A percentile compares a stretch with the other conserved stretches of the same genome.
Evolutionary conservation across 1,284 basidiomycete species (phyloP).

Genomic region (Anthracocystis walkeri): DNA sequence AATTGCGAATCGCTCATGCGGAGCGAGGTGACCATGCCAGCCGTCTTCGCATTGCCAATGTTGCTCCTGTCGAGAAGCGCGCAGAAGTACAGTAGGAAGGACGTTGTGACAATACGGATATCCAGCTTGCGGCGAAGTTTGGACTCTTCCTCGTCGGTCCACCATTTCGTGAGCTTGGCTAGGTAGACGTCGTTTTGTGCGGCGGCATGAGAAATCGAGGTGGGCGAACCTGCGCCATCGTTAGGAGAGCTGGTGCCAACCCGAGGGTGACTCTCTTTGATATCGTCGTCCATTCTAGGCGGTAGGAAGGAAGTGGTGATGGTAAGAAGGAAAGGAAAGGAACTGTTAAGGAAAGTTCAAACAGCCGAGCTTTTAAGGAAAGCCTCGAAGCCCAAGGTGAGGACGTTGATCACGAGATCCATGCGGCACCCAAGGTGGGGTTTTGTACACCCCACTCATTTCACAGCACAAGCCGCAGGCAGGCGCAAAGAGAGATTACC

Average conservation of each 20-base stretch:
- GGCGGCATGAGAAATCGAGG: background rate
- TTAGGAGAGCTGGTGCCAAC: background rate
- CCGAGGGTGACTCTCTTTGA: background rate
- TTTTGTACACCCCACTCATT: no score
- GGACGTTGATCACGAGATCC: no score
- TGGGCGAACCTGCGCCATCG: background rate
- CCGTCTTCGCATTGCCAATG: slow-evolving; percentile 61
- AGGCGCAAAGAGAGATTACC: no score
- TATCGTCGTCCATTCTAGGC: slow-evolving; percentile 5
- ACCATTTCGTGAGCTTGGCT: slow-evolving; percentile 49
- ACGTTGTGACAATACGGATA: slow-evolving; percentile 36
- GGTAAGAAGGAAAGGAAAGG: background rate
- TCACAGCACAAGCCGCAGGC: no score
- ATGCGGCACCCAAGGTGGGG: no score
- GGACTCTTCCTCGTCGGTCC: slow-evolving; percentile 55
- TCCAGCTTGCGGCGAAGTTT: slow-evolving; percentile 53
- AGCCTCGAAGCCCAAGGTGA: no score
- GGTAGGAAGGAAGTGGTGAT: background rate
- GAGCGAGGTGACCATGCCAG: slow-evolving; percentile 55
- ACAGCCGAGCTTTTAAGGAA: no score
- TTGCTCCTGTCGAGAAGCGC: slow-evolving; percentile 49
- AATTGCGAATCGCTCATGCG: slow-evolving; percentile 53
- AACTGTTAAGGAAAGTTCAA: background rate
- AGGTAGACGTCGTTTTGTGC: slow-evolving; percentile 12
- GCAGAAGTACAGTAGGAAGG: slow-evolving; percentile 39